Evolutionary conservation across 257 asterid species (phyloP).

Genomic region (Galeopsis tetrahit): DNA sequence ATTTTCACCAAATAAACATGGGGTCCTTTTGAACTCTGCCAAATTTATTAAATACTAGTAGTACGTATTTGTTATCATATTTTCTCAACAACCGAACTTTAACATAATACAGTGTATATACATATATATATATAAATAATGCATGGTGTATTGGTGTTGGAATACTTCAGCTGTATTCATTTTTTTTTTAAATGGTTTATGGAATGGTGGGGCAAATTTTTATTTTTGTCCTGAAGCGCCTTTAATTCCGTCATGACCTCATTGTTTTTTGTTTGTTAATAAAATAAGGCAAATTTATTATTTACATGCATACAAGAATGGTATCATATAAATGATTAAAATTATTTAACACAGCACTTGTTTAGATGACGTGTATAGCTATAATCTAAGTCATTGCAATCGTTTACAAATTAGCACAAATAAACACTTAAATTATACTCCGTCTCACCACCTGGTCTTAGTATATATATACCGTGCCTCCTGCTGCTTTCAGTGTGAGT

Average conservation of each 20-base stretch:
- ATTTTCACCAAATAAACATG: constrained; percentile 20
- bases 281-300: background rate
- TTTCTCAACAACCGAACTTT: constrained; percentile 3
- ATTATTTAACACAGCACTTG: background rate
- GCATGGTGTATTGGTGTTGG: constrained; percentile 22
- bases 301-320: background rate
- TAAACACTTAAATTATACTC: too few species aligned
- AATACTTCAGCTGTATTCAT: constrained; percentile 22
- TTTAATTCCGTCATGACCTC: background rate
- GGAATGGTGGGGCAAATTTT: constrained; percentile 36
- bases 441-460: too few species aligned
- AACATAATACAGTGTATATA: background rate
- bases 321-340: background rate
- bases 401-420: too few species aligned
- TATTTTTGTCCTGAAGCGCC: constrained; percentile 18
- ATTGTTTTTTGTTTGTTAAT: background rate
- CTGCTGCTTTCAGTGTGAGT: background rate
- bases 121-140: background rate
- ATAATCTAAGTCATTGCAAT: too few species aligned
- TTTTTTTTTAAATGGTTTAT: constrained; percentile 18
- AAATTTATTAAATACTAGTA: background rate
- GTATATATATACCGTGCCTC: background rate
- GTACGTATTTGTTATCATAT: background rate
- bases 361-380: background rate
- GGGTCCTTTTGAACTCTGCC: constrained; percentile 24